phyloP scores from a whole-genome alignment of 192 early-diverging fungal species.

The Funneliformis mosseae region DNA sequence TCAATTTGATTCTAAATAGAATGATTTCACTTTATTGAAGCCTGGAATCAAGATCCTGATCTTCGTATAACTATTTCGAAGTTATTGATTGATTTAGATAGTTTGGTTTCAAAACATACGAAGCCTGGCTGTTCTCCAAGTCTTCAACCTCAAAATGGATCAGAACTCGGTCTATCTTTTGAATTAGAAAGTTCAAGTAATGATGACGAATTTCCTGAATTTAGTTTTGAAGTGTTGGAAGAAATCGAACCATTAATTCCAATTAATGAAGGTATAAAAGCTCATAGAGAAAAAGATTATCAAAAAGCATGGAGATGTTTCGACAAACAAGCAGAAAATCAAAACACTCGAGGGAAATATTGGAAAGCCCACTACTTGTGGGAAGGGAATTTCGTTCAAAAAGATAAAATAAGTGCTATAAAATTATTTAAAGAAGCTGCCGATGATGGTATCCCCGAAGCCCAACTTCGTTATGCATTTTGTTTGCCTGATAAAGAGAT shows the following conservation, averaged over 20 bases:
- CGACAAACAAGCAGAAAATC: not conserved
- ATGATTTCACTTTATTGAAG: not conserved
- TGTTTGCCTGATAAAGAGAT: not conserved
- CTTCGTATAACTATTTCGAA: slow-evolving; percentile 6
- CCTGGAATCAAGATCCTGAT: not conserved
- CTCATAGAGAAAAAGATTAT: not conserved
- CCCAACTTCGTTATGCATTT: slow-evolving; percentile 6
- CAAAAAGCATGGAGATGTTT: slow-evolving; percentile 17
- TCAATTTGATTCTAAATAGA: not conserved
- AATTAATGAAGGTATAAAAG: slow-evolving; percentile 19
- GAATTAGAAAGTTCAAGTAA: no score
- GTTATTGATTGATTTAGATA: slow-evolving; percentile 11
- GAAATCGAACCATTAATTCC: not conserved
- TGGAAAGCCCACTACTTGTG: not conserved
- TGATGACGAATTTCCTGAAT: not conserved
- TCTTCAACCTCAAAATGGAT: not conserved
- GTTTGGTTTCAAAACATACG: not conserved
- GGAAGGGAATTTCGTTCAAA: not conserved
- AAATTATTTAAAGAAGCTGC: slow-evolving; percentile 7
- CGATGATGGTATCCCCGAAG: not conserved
- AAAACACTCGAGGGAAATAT: not conserved
- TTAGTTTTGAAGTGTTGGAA: not conserved
- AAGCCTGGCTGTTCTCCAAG: not conserved
- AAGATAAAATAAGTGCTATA: not conserved
- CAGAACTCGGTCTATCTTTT: not conserved